Conservation (phyloP, 2,329 filamentous ascomycete species). For the Aureobasidium sp. region DNA sequence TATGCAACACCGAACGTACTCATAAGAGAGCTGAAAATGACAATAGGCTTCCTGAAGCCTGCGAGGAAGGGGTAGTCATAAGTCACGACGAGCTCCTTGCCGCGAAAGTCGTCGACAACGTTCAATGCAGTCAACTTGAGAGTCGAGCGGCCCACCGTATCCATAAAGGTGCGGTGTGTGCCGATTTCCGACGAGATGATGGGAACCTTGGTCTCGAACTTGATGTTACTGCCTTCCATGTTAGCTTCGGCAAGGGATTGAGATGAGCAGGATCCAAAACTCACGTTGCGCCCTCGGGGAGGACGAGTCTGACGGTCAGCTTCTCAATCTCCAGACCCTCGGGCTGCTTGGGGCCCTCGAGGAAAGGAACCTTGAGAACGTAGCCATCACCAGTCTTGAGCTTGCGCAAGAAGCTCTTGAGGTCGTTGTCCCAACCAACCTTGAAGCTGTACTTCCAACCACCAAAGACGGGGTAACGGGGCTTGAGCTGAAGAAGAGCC, state of each 20-base stretch:
- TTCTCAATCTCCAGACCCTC: constrained; percentile 84
- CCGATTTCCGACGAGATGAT: constrained; percentile 52
- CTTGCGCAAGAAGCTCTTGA: constrained; percentile 65
- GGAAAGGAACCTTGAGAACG: constrained; percentile 80
- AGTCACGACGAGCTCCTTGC: constrained; percentile 69
- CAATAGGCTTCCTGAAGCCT: constrained; percentile 74
- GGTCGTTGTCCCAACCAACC: constrained; percentile 87
- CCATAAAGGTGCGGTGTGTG: constrained; percentile 82
- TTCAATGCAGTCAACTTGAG: constrained; percentile 75
- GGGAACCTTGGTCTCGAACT: constrained; percentile 67
- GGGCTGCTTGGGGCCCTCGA: constrained; percentile 78
- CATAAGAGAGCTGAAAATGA: constrained; percentile 66
- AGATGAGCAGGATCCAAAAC: constrained; percentile 27
- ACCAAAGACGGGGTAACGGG: constrained; percentile 91
- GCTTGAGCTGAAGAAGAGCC: constrained; percentile 80
- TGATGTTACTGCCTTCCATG: constrained; percentile 56
- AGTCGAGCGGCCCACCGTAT: constrained; percentile 79
- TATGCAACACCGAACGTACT: constrained; percentile 67
- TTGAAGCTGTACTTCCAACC: constrained; percentile 98
- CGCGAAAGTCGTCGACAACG: constrained; percentile 81
- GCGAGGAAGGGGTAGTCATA: constrained; percentile 75
- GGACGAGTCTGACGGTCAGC: constrained; percentile 68
- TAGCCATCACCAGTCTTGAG: constrained; percentile 58
- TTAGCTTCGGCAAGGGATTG: constrained; percentile 13
- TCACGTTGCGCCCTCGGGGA: constrained; percentile 85